Base-by-base conservation (phyloP, 169 alveolate genomes). In the Cryptosporidium sp. region DNA sequence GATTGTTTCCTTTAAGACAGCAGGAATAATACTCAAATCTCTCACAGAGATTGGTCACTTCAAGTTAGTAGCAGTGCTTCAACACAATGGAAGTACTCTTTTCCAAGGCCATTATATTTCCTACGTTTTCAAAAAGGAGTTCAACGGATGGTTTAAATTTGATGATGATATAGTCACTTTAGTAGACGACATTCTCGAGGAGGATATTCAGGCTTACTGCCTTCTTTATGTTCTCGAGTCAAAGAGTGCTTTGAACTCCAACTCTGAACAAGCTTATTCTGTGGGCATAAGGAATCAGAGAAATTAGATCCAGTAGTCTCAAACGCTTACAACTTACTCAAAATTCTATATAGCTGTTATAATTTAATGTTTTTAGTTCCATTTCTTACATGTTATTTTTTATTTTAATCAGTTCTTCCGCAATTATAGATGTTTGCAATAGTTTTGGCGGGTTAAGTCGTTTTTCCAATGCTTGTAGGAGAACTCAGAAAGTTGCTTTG, bases 101-200 rank as follows among this genome's bases (percentile, higher is more conserved):
- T 80, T 80, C 45, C 87, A 80, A 62, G 87, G 87, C 23, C 87
- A 80, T 80, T 80, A 80, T 39, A 58, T 80, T 42, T 62, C 87
- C 42, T 80, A 80, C 23, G 75, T 60, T 33, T 80, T 61, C 16
- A 80, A 42, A 65, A 58, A 51, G 26, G 75, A 65, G 21, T 60
- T 44, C 23, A 65, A 80, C 12, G 42, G 70, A 3, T 80, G 87
- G 87, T 80, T 45, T 44, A 80, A 62, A 65, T 61, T 80, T 44
- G 87, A 80, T 65, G 87, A 80, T 29, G 87, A 80, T 18, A 16
- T 65, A 26, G 87, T 80, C 53, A 80, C 87, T 10, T 21, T 62
- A 26, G 75, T 80, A 6, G 52, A 80, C 42, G 73, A 62, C 16
- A 62, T 65, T 21, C 48, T 62, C 3, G 87, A 62, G 21, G 87